A percentile compares a stretch with the other conserved stretches of the same genome.
These are phyloP conservation scores for Globisporangium cystogenes DNA, from an alignment of 352 stramenopile species.

Conservation along the genomic window DNA sequence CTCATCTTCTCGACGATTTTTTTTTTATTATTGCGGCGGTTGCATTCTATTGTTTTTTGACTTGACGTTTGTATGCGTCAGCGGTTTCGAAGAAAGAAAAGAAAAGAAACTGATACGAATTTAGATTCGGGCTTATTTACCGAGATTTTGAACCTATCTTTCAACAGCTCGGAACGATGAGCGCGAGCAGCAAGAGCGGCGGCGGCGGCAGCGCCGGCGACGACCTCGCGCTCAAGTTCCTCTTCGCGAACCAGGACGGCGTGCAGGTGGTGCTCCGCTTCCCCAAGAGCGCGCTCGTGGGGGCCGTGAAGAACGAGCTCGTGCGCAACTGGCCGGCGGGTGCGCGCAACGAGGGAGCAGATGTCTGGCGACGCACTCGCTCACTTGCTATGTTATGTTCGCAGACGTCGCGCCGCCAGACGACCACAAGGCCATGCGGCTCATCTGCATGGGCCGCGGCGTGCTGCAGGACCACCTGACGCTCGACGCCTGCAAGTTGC, in stretches of 20 bases:
- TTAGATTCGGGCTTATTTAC: too few species aligned
- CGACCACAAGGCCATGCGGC: conserved; percentile 62
- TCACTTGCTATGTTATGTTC: too few species aligned
- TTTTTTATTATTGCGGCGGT: too few species aligned
- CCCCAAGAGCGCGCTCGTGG: conserved; percentile 34
- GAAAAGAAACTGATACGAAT: too few species aligned
- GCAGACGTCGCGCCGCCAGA: conserved; percentile 43
- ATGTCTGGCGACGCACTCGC: too few species aligned
- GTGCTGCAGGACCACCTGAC: conserved; percentile 89
- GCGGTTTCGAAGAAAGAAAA: too few species aligned
- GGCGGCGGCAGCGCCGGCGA: conserved; percentile 29
- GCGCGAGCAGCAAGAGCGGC: conserved; percentile 5
- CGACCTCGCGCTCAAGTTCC: conserved; percentile 73
- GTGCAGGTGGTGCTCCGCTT: conserved; percentile 62
- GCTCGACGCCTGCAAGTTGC: conserved; percentile 76
- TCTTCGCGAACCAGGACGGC: conserved; percentile 82
- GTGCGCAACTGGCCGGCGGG: conserved; percentile 62
- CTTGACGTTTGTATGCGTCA: too few species aligned
- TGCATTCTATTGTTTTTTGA: too few species aligned
- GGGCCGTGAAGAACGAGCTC: conserved; percentile 60
- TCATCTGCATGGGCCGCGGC: conserved; percentile 95
- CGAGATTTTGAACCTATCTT: too few species aligned
- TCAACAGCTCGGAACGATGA: conserved; percentile 4
- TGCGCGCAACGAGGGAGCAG: conserved; percentile 5
- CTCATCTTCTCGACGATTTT: too few species aligned